phyloP scores from a whole-genome alignment of 2,329 filamentous ascomycete species.

The Cercospora janseana region DNA sequence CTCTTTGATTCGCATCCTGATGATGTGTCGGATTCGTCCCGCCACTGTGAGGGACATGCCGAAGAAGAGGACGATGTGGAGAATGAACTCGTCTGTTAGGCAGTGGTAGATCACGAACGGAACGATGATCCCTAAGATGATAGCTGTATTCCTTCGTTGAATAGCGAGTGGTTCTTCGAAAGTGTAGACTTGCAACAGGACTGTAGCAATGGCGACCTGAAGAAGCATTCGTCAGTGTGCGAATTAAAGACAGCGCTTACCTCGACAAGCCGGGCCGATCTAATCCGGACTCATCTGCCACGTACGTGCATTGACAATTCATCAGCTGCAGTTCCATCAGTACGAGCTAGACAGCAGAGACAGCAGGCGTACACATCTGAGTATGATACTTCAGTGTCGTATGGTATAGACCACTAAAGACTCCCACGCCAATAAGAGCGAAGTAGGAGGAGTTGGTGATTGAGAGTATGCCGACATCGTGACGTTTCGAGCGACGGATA shows the following conservation, averaged over 20 bases:
- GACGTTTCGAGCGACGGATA: slow-evolving; percentile 29
- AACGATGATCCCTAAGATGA: slow-evolving; percentile 28
- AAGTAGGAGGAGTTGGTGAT: slow-evolving; percentile 30
- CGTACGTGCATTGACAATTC: slow-evolving; percentile 32
- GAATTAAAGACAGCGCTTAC: background rate
- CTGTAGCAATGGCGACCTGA: slow-evolving; percentile 27
- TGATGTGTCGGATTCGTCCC: slow-evolving; percentile 22
- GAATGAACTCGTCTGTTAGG: slow-evolving; percentile 32
- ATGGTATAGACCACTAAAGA: slow-evolving; percentile 30
- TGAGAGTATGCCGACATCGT: slow-evolving; percentile 24
- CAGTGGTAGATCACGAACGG: slow-evolving; percentile 34
- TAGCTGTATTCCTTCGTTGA: slow-evolving; percentile 27
- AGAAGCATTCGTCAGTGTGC: background rate
- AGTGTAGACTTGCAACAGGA: slow-evolving; percentile 29
- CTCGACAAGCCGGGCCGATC: background rate
- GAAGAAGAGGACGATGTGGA: slow-evolving; percentile 32
- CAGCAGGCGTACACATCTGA: slow-evolving; percentile 25
- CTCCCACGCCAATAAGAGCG: slow-evolving; percentile 30
- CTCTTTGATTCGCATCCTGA: slow-evolving; percentile 23
- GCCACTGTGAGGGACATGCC: slow-evolving; percentile 28
- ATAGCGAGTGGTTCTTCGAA: slow-evolving; percentile 27
- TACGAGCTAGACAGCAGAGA: background rate
- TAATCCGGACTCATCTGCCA: background rate
- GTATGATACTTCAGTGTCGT: slow-evolving; percentile 32
- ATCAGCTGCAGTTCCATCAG: slow-evolving; percentile 17